Evolutionary conservation across 2,329 filamentous ascomycete species (phyloP), one percentile per base, ranked within the genome.

Genomic region (Talaromyces verruculosus): DNA sequence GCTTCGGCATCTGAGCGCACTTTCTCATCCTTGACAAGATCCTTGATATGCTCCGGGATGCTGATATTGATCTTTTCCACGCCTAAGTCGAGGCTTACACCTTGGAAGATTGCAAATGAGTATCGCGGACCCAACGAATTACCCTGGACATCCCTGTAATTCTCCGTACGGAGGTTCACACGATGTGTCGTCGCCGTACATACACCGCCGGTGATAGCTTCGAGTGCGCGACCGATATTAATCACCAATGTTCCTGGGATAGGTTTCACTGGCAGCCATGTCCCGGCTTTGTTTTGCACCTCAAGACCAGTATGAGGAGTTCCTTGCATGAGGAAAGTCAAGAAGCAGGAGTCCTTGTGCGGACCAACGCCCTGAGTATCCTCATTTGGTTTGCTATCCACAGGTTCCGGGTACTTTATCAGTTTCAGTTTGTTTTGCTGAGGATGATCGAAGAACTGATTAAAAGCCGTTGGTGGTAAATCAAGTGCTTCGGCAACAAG

Each of bases 321-420:
- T 43, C 81, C 81, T 67, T 84, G 82, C 11, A 79, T 77, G 1
- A 84, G 74, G 63, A 83, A 82, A 0, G 82, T 84, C 65, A 84
- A 81, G 64, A 81, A 81, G 57, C 82, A 78, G 35, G 81, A 80
- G 67, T 84, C 83, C 7, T 83, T 84, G 65, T 84, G 83, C 0
- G 83, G 77, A 10, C 76, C 76, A 6, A 77, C 78, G 4, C 80
- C 80, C 63, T 81, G 77, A 5, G 74, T 71, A 33, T 81, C 67
- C 15, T 68, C 65, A 1, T 67, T 67, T 74, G 33, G 72, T 70
- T 17, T 65, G 53, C 49, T 62, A 17, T 60, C 45, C 8, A 60
- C 43, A 64, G 41, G 68, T 58, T 15, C 67, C 63, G 3, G 72
- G 57, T 84, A 84, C 67, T 81, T 81, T 64, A 83, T 75, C 35